Percentiles rank a stretch among this genome's conserved stretches.
These are phyloP conservation scores for Zizania palustris DNA, from an alignment of 202 grass and related monocot species.

Conservation along the genomic window DNA sequence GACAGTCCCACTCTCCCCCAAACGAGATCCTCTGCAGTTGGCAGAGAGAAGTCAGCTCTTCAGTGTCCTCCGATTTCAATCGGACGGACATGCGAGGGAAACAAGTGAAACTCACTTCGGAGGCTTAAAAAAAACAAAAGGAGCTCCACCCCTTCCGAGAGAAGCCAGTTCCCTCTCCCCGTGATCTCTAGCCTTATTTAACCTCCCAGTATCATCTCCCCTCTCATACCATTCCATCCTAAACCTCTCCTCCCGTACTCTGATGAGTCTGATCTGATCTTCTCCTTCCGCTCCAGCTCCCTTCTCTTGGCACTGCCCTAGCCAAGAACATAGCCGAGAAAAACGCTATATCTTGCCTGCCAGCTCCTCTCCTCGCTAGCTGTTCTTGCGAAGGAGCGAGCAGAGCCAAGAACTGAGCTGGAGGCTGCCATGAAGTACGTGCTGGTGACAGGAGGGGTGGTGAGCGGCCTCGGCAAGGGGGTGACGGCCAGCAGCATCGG, in stretches of 20 bases:
- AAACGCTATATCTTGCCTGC: neutral
- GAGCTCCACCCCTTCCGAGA: no score
- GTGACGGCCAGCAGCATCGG: slow-evolving; percentile 92
- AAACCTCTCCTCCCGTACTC: slow-evolving; percentile 18
- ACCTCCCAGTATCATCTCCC: neutral
- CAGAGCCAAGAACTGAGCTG: slow-evolving; percentile 21
- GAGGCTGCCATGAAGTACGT: slow-evolving; percentile 78
- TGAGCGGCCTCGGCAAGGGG: slow-evolving; percentile 88
- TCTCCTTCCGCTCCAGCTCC: slow-evolving; percentile 3
- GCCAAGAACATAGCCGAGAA: slow-evolving; percentile 1
- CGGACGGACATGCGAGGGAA: no score
- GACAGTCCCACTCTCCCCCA: no score
- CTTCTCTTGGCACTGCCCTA: neutral
- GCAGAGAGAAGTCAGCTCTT: no score
- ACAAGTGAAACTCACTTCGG: no score
- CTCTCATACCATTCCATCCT: slow-evolving; percentile 3
- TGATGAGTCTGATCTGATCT: neutral
- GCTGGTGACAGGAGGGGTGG: slow-evolving; percentile 79
- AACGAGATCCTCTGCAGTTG: no score
- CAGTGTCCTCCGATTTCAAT: no score
- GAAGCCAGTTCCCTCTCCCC: no score
- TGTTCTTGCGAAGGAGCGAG: neutral
- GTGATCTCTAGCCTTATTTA: slow-evolving; percentile 42
- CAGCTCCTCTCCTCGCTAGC: neutral
- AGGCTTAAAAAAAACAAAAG: no score